Evolutionary conservation across 1,139 yeast genomes (phyloP), one percentile per base, ranked within the genome.

Genomic region (Suhomyces wounanorum): DNA sequence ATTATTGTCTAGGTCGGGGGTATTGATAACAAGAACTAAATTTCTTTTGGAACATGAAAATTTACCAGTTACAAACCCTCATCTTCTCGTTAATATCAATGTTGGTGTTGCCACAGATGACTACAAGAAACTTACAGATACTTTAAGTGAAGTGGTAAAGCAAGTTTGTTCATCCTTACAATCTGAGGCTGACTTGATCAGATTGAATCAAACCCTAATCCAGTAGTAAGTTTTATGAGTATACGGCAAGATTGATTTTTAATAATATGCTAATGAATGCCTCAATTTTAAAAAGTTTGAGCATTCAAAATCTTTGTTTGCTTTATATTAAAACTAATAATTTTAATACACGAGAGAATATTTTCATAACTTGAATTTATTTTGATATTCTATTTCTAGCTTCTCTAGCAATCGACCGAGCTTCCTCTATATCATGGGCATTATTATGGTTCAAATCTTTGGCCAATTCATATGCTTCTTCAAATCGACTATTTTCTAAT

Each of bases 371-470:
- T 14, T 17, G 16, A 11, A 17, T 3, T 31, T 47, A 56, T 44
- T 55, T 59, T 55, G 59, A 52, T 75, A 75, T 75, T 54, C 81
- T 64, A 55, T 72, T 77, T 50, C 81, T 65, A 13, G 89, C 86
- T 57, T 88, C 96, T 57, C 95, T 76, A 0, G 94, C 89, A 44
- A 92, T 86, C 0, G 87, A 79, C 46, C 96, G 72, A 0, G 97
- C 97, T 62, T 91, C 97, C 62, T 90, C 97, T 35, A 90, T 82
- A 61, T 89, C 97, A 54, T 85, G 89, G 9, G 94, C 87, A 37
- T 88, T 81, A 28, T 95, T 95, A 53, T 85, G 85, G 23, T 85
- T 84, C 56, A 91, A 77, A 52, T 85, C 89, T 52, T 82, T 81
- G 0, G 96, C 95, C 60, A 87, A 82, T 46, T 79, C 83, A 57